Evolutionary conservation across 495 filamentous ascomycete genomes (phyloP).

Genomic region (Poronia punctata): DNA sequence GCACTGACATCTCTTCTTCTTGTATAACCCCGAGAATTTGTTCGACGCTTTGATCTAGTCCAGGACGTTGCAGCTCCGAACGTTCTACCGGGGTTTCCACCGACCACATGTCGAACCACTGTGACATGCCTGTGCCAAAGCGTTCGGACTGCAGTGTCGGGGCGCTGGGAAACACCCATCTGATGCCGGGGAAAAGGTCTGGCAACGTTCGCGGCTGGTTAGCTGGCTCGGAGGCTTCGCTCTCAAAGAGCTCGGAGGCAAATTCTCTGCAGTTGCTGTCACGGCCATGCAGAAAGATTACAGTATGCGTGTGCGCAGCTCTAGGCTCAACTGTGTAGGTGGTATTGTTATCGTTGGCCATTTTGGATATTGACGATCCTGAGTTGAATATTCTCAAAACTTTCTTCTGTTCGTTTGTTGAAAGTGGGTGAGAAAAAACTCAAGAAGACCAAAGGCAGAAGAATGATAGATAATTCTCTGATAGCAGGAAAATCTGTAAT

Average conservation of each 20-base stretch:
- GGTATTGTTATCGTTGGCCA: slow-evolving; percentile 7
- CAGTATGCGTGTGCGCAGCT: slow-evolving; percentile 41
- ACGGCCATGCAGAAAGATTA: slow-evolving; percentile 50
- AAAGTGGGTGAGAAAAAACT: too few relatives aligned
- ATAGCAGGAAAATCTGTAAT: too few relatives aligned
- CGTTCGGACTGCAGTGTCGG: slow-evolving; percentile 28
- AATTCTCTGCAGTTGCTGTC: slow-evolving; percentile 46
- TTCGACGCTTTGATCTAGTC: slow-evolving; percentile 22
- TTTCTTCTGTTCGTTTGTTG: not conserved
- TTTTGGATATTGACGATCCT: slow-evolving; percentile 3
- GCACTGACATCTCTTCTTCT: slow-evolving; percentile 23
- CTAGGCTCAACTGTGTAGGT: slow-evolving; percentile 1
- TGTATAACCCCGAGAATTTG: slow-evolving; percentile 15
- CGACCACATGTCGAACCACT: slow-evolving; percentile 40
- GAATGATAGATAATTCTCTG: too few relatives aligned
- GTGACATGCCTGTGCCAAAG: slow-evolving; percentile 29
- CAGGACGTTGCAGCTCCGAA: slow-evolving; percentile 25
- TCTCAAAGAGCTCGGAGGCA: slow-evolving; percentile 40
- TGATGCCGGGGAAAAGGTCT: slow-evolving; percentile 23
- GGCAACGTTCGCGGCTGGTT: slow-evolving; percentile 23
- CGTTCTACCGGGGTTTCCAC: slow-evolving; percentile 20
- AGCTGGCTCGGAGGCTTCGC: slow-evolving; percentile 24
- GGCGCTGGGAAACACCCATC: slow-evolving; percentile 43
- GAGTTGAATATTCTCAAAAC: slow-evolving; percentile 1
- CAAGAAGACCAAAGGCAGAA: too few relatives aligned